Evolutionary conservation across 1,284 basidiomycete species (phyloP).

Genomic region (Ganoderma sinense): DNA sequence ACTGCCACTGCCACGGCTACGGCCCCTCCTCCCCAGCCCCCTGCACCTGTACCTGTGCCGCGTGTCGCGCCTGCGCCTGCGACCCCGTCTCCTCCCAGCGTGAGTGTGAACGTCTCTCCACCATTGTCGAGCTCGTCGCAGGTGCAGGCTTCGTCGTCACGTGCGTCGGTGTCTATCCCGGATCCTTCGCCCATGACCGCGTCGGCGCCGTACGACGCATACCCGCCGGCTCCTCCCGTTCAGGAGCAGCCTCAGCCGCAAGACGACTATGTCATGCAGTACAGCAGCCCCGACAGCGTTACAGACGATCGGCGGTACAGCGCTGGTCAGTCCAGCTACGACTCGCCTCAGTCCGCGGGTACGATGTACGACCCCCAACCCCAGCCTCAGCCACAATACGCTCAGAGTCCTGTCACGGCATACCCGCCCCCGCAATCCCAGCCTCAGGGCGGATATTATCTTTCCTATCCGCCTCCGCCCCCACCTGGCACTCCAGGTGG

Average conservation of each 20-base stretch:
- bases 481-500: slow-evolving; percentile 6
- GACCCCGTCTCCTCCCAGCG: slow-evolving; percentile 13
- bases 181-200: slow-evolving; percentile 20
- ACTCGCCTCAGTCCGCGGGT: slow-evolving; percentile 28
- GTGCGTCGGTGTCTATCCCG: slow-evolving; percentile 18
- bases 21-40: no score
- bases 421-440: slow-evolving; percentile 27
- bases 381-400: slow-evolving; percentile 16
- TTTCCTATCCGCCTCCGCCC: slow-evolving; percentile 27
- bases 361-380: slow-evolving; percentile 29
- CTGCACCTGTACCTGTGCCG: slow-evolving; percentile 14
- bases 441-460: slow-evolving; percentile 29
- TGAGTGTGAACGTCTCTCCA: slow-evolving; percentile 3
- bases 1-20: neutral
- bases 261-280: slow-evolving; percentile 36
- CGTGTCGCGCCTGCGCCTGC: slow-evolving; percentile 27
- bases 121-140: slow-evolving; percentile 7
- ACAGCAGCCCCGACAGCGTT: slow-evolving; percentile 29
- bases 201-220: slow-evolving; percentile 23
- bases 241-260: slow-evolving; percentile 19
- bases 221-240: slow-evolving; percentile 16
- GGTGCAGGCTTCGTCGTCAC: slow-evolving; percentile 4
- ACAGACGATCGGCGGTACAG: slow-evolving; percentile 33
- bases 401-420: slow-evolving; percentile 23
- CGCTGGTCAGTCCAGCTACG: slow-evolving; percentile 22